phyloP scores from a whole-genome alignment of 176 grass and related monocot species.

The sorghum (Sorghum bicolor) region DNA sequence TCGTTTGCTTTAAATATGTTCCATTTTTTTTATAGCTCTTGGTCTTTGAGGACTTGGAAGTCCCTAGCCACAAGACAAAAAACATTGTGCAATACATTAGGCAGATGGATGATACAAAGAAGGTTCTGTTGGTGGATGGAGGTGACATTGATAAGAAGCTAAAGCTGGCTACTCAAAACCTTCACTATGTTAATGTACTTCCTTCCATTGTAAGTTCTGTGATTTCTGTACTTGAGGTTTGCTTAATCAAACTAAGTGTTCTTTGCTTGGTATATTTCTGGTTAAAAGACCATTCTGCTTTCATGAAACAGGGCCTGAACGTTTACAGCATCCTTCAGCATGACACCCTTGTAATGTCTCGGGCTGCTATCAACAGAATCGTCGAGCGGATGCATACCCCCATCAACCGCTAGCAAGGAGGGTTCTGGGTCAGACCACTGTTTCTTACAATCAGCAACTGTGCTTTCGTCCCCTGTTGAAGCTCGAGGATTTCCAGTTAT shows the following conservation, averaged over 20 bases:
- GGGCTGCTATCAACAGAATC: constrained; percentile 71
- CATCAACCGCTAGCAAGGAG: constrained; percentile 59
- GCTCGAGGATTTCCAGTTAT: background rate
- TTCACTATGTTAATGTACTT: constrained; percentile 88
- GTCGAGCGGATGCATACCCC: constrained; percentile 91
- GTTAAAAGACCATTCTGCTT: background rate
- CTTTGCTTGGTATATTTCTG: background rate
- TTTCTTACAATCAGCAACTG: background rate
- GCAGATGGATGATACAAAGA: constrained; percentile 73
- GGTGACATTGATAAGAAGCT: constrained; percentile 69
- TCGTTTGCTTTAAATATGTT: background rate
- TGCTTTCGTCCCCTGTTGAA: background rate
- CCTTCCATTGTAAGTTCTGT: constrained; percentile 68
- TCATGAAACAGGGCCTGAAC: constrained; percentile 65
- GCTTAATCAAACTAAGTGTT: background rate
- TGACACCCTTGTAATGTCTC: constrained; percentile 86
- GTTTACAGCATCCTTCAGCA: constrained; percentile 97
- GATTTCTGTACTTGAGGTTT: background rate
- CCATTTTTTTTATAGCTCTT: constrained; percentile 47
- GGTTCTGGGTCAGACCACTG: background rate
- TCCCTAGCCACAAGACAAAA: constrained; percentile 92
- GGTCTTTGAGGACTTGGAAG: constrained; percentile 68
- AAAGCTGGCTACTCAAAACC: constrained; percentile 83
- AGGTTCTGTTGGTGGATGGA: constrained; percentile 89
- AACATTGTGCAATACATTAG: constrained; percentile 69